A percentile compares a stretch with the other conserved stretches of the same genome.
Evolutionary conservation across 1,284 basidiomycete species (phyloP).

Genomic region (Ustilago esculenta): DNA sequence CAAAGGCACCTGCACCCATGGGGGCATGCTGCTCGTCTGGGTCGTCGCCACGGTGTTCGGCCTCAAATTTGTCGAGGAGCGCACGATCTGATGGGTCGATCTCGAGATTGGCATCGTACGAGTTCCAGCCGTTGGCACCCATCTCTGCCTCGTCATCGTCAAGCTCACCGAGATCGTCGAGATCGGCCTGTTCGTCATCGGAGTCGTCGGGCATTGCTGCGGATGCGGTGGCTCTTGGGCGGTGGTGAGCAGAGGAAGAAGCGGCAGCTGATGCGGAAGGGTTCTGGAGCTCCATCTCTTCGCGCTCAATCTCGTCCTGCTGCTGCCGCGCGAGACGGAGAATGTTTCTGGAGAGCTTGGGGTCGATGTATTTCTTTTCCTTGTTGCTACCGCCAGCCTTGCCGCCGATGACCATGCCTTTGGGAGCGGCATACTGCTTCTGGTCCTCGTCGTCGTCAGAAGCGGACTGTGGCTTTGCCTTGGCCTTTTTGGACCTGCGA

Average conservation of each 20-base stretch:
- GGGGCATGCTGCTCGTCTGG: constrained; percentile 30
- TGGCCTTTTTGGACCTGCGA: constrained; percentile 33
- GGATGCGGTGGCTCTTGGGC: constrained; percentile 32
- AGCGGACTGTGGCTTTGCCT: constrained; percentile 15
- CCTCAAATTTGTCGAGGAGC: constrained; percentile 60
- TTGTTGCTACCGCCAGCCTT: constrained; percentile 45
- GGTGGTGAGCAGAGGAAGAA: constrained; percentile 57
- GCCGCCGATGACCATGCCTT: constrained; percentile 52
- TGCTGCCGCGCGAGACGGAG: constrained; percentile 91
- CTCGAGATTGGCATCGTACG: constrained; percentile 59
- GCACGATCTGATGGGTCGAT: constrained; percentile 63
- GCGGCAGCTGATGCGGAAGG: constrained; percentile 15
- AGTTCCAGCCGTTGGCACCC: constrained; percentile 52
- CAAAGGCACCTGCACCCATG: constrained; percentile 14
- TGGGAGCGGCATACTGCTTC: constrained; percentile 31
- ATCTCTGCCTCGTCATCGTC: constrained; percentile 59
- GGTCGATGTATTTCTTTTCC: constrained; percentile 61
- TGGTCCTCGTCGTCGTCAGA: constrained; percentile 38
- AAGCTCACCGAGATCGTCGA: constrained; percentile 57
- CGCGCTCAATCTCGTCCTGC: constrained; percentile 78
- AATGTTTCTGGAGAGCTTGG: constrained; percentile 84
- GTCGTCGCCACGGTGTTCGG: constrained; percentile 38
- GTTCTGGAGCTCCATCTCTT: constrained; percentile 56
- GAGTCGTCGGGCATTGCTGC: constrained; percentile 69
- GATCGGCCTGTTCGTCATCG: constrained; percentile 54